A percentile compares a stretch with the other conserved stretches of the same genome.
Evolutionary conservation across 306 rosid genomes (phyloP).

Genomic region (Datisca glomerata): DNA sequence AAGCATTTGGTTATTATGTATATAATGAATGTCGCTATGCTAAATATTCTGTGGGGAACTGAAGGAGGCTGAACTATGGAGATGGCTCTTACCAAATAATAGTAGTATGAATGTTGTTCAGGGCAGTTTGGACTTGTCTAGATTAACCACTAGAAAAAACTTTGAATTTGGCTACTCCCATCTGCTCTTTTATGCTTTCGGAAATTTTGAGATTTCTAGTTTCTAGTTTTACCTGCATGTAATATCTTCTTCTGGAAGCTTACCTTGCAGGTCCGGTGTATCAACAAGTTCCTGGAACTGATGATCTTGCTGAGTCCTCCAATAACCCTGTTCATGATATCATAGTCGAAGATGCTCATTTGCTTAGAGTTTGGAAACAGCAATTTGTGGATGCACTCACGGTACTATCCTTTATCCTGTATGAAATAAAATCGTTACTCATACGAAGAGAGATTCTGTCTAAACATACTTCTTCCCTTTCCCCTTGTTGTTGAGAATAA

Average conservation of each 20-base stretch:
- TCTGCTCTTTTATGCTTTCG: background rate
- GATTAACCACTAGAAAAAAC: too few species aligned
- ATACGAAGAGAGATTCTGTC: too few species aligned
- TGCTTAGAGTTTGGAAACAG: conserved; percentile 51
- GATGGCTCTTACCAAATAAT: too few species aligned
- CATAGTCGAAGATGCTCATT: conserved; percentile 21
- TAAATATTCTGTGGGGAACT: too few species aligned
- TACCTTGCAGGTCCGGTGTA: conserved; percentile 33
- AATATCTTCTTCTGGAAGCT: background rate
- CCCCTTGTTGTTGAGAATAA: too few species aligned
- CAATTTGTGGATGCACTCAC: conserved; percentile 65
- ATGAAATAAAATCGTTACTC: background rate
- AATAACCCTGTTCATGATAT: conserved; percentile 12
- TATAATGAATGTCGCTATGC: too few species aligned
- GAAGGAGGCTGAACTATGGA: too few species aligned
- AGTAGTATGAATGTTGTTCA: too few species aligned
- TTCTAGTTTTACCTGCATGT: background rate
- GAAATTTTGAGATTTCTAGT: background rate
- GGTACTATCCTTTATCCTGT: conserved; percentile 32
- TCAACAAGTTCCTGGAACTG: conserved; percentile 30
- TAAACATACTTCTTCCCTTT: too few species aligned
- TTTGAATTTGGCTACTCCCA: too few species aligned
- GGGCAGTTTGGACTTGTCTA: too few species aligned
- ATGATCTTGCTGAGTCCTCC: conserved; percentile 31
- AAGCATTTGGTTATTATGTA: too few species aligned